These are phyloP conservation scores for Blattamonas nauphoetae DNA, from an alignment of 78 protist species.

Conservation along the genomic window DNA sequence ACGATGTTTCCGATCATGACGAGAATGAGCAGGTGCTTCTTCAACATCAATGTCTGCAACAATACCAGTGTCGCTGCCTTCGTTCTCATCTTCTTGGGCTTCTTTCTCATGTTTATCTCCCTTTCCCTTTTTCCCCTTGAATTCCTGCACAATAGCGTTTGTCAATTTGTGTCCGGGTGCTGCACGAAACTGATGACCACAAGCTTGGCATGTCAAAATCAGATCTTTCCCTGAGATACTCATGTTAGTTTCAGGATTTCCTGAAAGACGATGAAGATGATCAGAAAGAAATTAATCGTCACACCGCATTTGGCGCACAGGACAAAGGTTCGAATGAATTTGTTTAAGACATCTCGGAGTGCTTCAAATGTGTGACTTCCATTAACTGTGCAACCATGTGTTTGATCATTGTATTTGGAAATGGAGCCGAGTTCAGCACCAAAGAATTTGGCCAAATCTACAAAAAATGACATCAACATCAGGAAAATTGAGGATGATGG, in stretches of 20 bases:
- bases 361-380: slow-evolving; percentile 13
- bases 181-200: slow-evolving; percentile 17
- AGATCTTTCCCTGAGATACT: not conserved
- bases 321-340: slow-evolving; percentile 26
- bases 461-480: not conserved
- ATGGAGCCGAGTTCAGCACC: slow-evolving; percentile 24
- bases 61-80: not conserved
- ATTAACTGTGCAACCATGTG: slow-evolving; percentile 18
- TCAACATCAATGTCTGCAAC: slow-evolving; percentile 2
- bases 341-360: not conserved
- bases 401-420: not conserved
- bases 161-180: slow-evolving; percentile 1
- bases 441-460: slow-evolving; percentile 21
- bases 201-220: slow-evolving; percentile 16
- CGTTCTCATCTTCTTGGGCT: not conserved
- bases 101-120: not conserved
- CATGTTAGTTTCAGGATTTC: slow-evolving; percentile 30
- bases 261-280: not conserved
- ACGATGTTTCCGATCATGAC: too few species aligned
- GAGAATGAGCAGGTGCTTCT: too few species aligned
- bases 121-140: not conserved
- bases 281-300: not conserved
- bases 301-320: slow-evolving; percentile 29
- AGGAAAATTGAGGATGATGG: not conserved
- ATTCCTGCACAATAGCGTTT: not conserved